Conservation (phyloP, 345 rosid species). For the Microthlaspi erraticum region DNA sequence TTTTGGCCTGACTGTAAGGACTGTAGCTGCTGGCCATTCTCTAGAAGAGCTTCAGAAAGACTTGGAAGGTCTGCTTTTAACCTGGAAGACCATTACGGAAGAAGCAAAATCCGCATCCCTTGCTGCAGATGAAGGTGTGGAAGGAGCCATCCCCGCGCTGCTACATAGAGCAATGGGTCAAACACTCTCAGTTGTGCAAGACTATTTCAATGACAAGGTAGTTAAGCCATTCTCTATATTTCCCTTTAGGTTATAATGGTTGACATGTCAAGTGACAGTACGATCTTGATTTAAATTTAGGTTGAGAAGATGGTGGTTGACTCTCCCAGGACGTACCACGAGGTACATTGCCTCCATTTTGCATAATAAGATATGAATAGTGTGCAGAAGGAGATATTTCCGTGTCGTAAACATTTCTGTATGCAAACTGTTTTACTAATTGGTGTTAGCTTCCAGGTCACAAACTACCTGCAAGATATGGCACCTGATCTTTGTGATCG, state of each 20-base stretch:
- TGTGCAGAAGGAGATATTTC: not conserved
- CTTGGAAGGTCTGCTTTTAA: constrained; percentile 80
- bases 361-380: constrained; percentile 1
- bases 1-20: constrained; percentile 89
- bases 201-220: constrained; percentile 87
- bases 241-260: constrained; percentile 15
- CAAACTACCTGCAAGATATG: constrained; percentile 94
- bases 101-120: constrained; percentile 93
- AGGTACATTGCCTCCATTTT: constrained; percentile 55
- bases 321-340: constrained; percentile 93
- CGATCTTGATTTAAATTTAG: constrained; percentile 48
- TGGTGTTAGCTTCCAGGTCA: constrained; percentile 63
- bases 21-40: constrained; percentile 92
- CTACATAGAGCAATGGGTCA: constrained; percentile 97
- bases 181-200: constrained; percentile 96
- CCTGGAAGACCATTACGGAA: constrained; percentile 85
- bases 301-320: constrained; percentile 91
- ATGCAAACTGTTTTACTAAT: constrained; percentile 36
- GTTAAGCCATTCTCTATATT: constrained; percentile 5
- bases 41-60: constrained; percentile 89
- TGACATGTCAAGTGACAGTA: constrained; percentile 28
- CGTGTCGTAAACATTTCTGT: not conserved
- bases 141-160: constrained; percentile 86
- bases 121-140: constrained; percentile 96
- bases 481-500: constrained; percentile 95